Base-by-base conservation (phyloP, 306 rosid genomes). In the Comarum palustre region DNA sequence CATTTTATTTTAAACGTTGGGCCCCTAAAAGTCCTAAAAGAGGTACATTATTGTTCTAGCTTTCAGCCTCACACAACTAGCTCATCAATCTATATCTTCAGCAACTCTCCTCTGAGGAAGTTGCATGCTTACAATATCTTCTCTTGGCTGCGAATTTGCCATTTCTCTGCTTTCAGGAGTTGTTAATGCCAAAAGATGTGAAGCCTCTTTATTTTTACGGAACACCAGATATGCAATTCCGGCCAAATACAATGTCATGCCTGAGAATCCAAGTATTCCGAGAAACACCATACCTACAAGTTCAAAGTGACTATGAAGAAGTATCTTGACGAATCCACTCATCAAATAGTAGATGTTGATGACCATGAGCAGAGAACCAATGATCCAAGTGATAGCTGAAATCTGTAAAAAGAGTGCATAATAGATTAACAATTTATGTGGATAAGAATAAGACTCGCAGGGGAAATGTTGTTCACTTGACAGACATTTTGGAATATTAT, bases 101-200 rank as follows among this genome's bases (percentile, higher is more conserved):
- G 82, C 64, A 31, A 74, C 66, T 62, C 85, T 86, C 84, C 88
- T 91, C 50, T 87, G 90, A 75, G 99, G 99, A 71, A 94, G 86
- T 63, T 94, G 99, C 99, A 88, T 89, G 89, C 85, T 89, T 17
- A 79, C 89, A 65, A 88, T 88, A 79, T 94, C 96, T 83, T 91
- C 97, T 71, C 95, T 87, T 15, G 96, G 82, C 59, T 84, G 89
- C 31, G 75, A 79, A 76, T 29, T 64, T 76, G 54, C 73, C 86
- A 66, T 80, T 81, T 88, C 82, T 42, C 75, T 72, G 75, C 75
- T 89, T 78, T 89, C 98, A 6, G 88, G 80, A 54, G 88, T 84
- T 41, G 91, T 85, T 66, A 88, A 79, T 22, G 99, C 82, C 83
- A 91, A 32, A 75, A 91, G 89, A 57, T 78, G 84, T 47, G 90